These are phyloP conservation scores for Phytophthora sansomeana DNA, from an alignment of 352 stramenopile genomes.

Conservation along the genomic window DNA sequence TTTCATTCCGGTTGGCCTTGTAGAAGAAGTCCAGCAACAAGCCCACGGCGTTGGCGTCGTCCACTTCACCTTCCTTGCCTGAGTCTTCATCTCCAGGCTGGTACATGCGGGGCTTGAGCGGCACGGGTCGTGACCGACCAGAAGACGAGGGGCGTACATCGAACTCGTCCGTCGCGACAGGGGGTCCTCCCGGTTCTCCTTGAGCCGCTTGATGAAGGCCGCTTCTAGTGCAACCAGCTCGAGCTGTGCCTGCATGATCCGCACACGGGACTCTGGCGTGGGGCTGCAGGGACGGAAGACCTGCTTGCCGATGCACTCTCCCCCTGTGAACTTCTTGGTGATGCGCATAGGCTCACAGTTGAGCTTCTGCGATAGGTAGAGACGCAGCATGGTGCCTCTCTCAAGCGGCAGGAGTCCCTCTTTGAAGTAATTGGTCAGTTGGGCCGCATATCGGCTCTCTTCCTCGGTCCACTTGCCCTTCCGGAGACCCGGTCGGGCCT, in stretches of 20 bases:
- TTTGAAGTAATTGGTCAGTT: conserved; percentile 89
- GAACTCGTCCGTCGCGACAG: conserved; percentile 59
- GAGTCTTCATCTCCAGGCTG: conserved; percentile 29
- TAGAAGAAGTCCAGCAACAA: conserved; percentile 85
- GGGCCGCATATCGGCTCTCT: conserved; percentile 75
- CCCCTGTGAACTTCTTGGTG: conserved; percentile 94
- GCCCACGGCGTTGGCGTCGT: conserved; percentile 74
- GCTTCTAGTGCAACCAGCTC: conserved; percentile 78
- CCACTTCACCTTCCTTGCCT: conserved; percentile 47
- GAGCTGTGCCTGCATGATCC: conserved; percentile 77
- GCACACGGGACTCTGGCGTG: conserved; percentile 68
- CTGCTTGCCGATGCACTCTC: conserved; percentile 92
- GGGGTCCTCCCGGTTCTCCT: conserved; percentile 84
- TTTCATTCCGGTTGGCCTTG: conserved; percentile 78
- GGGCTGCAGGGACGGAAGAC: conserved; percentile 81
- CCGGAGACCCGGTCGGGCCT: conserved; percentile 82
- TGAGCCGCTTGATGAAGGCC: conserved; percentile 80
- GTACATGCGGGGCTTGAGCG: conserved; percentile 41
- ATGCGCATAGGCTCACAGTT: conserved; percentile 94
- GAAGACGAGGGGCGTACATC: conserved; percentile 38
- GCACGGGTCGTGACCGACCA: conserved; percentile 30
- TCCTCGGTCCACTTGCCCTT: conserved; percentile 91
- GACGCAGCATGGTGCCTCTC: conserved; percentile 89
- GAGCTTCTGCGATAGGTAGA: conserved; percentile 93
- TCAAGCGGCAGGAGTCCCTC: conserved; percentile 82